A percentile compares a stretch with the other conserved stretches of the same genome.
Conservation (phyloP, 2,329 filamentous ascomycete genomes). For the Colletotrichum magnum region DNA sequence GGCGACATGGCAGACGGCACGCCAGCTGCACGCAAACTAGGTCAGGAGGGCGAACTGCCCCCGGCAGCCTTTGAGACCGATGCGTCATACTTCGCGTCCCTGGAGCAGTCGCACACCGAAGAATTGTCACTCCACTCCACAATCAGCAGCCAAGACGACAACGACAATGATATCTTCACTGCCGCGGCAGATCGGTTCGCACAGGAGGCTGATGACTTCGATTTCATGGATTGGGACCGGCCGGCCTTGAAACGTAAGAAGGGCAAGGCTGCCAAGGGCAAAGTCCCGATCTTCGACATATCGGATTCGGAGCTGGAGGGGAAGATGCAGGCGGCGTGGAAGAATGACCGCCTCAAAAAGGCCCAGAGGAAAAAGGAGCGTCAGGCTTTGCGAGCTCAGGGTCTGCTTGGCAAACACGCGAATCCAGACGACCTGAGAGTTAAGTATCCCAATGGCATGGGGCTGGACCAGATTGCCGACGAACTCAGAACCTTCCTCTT, state of each 20-base stretch:
- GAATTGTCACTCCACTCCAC: slow-evolving; percentile 5
- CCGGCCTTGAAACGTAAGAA: slow-evolving; percentile 75
- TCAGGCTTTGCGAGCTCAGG: slow-evolving; percentile 76
- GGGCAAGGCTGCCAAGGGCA: slow-evolving; percentile 72
- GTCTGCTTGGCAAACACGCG: slow-evolving; percentile 72
- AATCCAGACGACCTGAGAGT: slow-evolving; percentile 72
- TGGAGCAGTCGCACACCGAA: slow-evolving; percentile 11
- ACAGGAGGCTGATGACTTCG: slow-evolving; percentile 75
- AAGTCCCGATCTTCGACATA: slow-evolving; percentile 66
- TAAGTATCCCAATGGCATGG: slow-evolving; percentile 83
- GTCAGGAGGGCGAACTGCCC: neutral
- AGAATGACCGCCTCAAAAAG: slow-evolving; percentile 80
- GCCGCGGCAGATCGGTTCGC: slow-evolving; percentile 23
- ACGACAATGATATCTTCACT: slow-evolving; percentile 34
- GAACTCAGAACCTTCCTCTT: slow-evolving; percentile 82
- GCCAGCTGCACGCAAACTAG: neutral
- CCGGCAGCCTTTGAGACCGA: slow-evolving; percentile 8
- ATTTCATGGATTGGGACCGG: slow-evolving; percentile 87
- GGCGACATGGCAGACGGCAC: neutral
- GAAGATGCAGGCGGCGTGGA: slow-evolving; percentile 71
- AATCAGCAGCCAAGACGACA: slow-evolving; percentile 5
- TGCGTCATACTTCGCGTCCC: slow-evolving; percentile 7
- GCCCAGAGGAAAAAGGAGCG: slow-evolving; percentile 77
- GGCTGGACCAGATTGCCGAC: slow-evolving; percentile 76
- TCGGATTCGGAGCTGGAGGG: slow-evolving; percentile 78